Conservation (phyloP, 768 basidiomycete genomes). For the Panus rudis region DNA sequence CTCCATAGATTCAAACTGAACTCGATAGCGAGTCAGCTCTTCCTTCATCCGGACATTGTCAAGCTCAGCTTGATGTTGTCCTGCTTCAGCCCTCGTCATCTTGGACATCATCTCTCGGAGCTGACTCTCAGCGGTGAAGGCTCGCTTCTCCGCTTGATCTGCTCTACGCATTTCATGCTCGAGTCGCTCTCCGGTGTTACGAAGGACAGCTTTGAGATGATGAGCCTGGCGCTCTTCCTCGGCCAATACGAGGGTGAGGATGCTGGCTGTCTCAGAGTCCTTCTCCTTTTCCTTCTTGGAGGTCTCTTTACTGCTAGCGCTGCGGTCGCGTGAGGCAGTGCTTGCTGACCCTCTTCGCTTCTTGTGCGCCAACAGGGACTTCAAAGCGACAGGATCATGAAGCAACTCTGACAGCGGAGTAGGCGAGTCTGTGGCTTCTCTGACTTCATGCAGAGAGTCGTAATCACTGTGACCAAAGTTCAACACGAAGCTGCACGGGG, state of each 20-base stretch:
- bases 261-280: constrained; percentile 18
- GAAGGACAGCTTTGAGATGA: constrained; percentile 46
- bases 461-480: too few species aligned
- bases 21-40: constrained; percentile 40
- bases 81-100: constrained; percentile 35
- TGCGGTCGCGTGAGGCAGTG: constrained; percentile 22
- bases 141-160: constrained; percentile 44
- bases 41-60: constrained; percentile 33
- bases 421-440: constrained; percentile 38
- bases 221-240: constrained; percentile 53
- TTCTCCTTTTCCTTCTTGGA: constrained; percentile 28
- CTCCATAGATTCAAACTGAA: constrained; percentile 41
- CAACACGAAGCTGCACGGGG: too few species aligned
- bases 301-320: constrained; percentile 15
- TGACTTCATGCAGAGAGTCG: constrained; percentile 20
- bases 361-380: constrained; percentile 29
- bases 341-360: constrained; percentile 31
- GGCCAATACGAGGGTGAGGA: constrained; percentile 35
- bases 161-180: constrained; percentile 50
- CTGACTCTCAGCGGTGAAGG: constrained; percentile 43
- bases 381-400: constrained; percentile 35
- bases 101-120: too few species aligned
- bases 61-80: constrained; percentile 32
- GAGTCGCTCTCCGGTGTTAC: constrained; percentile 44
- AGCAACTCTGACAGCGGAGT: constrained; percentile 39